Evolutionary conservation across 208 protist species (phyloP), one percentile per base, ranked within the genome.

Genomic region (Acanthamoeba castellanii): DNA sequence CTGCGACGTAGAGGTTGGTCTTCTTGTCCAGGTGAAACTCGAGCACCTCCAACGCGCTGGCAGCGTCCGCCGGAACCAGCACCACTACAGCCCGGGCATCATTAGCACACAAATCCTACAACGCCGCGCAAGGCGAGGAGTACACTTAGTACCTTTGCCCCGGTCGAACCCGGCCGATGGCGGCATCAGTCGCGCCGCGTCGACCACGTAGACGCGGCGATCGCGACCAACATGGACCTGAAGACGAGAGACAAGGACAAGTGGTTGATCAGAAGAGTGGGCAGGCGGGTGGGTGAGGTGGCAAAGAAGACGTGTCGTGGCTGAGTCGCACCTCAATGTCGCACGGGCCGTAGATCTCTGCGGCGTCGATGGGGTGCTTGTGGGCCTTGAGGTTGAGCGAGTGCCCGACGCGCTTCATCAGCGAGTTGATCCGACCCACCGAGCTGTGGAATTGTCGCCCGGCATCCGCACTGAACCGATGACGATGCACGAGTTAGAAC

Each of bases 341-440:
- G 47, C 45, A 55, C 20, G 90, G 90, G 25, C 90, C 90, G 52
- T 70, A 57, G 37, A 94, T 84, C 14, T 34, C 50, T 20, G 70
- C 66, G 47, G 27, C 64, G 45, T 57, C 64, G n/a, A 37, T 16
- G 18, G 47, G 90, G 64, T 85, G 72, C 25, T 52, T 45, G 34
- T 94, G 90, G 9, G 70, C 37, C n/a, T 94, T 94, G 45, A 94
- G 74, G 70, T 94, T 94, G 52, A 94, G 42, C 25, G 68, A 9
- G 20, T 94, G 90, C 2, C 52, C 64, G 22, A 94, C 57, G 0
- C 42, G 45, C 37, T 84, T 11, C 90, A 94, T 94, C 47, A 94
- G 74, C 18, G 37, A 18, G 57, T 94, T 84, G 72, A 94, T 64
- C 55, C 42, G 37, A 14, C 20, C 68, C 20, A 72, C 90, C 7